These are phyloP conservation scores for Hirsutella rhossiliensis DNA, from an alignment of 2,329 filamentous ascomycete species.

Conservation along the genomic window DNA sequence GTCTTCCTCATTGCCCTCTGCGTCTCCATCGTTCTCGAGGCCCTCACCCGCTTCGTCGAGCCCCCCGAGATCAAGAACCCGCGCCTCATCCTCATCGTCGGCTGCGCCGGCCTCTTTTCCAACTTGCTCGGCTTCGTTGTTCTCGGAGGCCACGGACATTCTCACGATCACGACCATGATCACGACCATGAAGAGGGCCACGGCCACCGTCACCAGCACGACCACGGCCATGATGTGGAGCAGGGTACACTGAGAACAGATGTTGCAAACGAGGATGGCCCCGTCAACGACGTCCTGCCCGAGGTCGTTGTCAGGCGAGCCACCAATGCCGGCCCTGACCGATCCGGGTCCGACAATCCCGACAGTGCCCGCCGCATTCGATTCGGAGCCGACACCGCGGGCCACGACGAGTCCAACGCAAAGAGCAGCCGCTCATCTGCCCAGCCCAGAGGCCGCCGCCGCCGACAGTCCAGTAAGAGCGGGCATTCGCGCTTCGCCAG, in stretches of 20 bases:
- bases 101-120: slow-evolving; percentile 71
- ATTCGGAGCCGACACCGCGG: slow-evolving; percentile 19
- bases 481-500: slow-evolving; percentile 49
- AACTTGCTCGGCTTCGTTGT: slow-evolving; percentile 84
- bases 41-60: slow-evolving; percentile 82
- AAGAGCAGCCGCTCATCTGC: slow-evolving; percentile 16
- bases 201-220: slow-evolving; percentile 23
- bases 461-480: slow-evolving; percentile 33
- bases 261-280: slow-evolving; percentile 44
- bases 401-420: slow-evolving; percentile 14
- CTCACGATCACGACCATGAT: slow-evolving; percentile 51
- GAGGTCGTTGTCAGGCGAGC: slow-evolving; percentile 46
- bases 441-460: slow-evolving; percentile 26
- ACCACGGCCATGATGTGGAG: slow-evolving; percentile 32
- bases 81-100: slow-evolving; percentile 78
- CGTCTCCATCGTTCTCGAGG: slow-evolving; percentile 91
- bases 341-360: slow-evolving; percentile 16
- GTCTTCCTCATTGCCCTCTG: slow-evolving; percentile 96
- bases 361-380: slow-evolving; percentile 27
- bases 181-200: slow-evolving; percentile 34
- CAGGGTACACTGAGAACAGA: slow-evolving; percentile 31
- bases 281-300: slow-evolving; percentile 49
- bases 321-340: slow-evolving; percentile 10
- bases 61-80: slow-evolving; percentile 80
- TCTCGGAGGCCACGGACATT: slow-evolving; percentile 87